phyloP scores from a whole-genome alignment of 148 eudicot species.

The Chenopodium berlandieri region DNA sequence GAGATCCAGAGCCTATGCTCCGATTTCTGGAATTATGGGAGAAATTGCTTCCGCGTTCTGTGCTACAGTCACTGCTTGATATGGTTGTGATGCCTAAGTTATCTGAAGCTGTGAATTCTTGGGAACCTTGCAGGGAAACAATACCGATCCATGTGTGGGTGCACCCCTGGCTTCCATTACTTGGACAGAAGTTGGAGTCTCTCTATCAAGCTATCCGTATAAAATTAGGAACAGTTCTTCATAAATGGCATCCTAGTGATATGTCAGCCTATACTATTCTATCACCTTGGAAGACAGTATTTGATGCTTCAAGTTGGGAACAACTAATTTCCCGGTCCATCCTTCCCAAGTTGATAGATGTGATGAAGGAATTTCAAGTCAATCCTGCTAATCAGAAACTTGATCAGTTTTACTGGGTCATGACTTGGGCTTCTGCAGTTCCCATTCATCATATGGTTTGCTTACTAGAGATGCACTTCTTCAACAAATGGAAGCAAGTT shows the following conservation, averaged over 20 bases:
- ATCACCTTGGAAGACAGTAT: constrained; percentile 84
- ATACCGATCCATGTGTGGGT: constrained; percentile 87
- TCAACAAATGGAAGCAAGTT: constrained; percentile 79
- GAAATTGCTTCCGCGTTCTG: constrained; percentile 60
- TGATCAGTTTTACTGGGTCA: constrained; percentile 62
- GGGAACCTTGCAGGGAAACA: constrained; percentile 86
- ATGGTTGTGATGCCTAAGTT: constrained; percentile 71
- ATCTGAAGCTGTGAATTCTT: constrained; percentile 68
- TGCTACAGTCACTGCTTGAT: constrained; percentile 62
- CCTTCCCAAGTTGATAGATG: constrained; percentile 60
- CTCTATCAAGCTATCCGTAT: constrained; percentile 58
- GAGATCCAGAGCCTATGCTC: constrained; percentile 93
- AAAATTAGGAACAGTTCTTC: constrained; percentile 66
- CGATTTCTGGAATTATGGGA: constrained; percentile 76
- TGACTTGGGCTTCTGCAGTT: constrained; percentile 65
- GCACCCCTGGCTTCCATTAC: constrained; percentile 88
- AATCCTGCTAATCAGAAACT: constrained; percentile 79
- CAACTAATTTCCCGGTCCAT: constrained; percentile 69
- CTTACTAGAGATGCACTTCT: constrained; percentile 70
- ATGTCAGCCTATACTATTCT: constrained; percentile 58
- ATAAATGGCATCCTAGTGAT: constrained; percentile 93
- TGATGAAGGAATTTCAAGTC: constrained; percentile 71
- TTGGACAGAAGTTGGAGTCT: constrained; percentile 67
- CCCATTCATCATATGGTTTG: constrained; percentile 74
- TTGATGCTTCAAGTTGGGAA: constrained; percentile 85